A percentile compares a stretch with the other conserved stretches of the same genome.
Evolutionary conservation across 208 protist genomes (phyloP).

Genomic region (Kentomonas sorsogonicus): DNA sequence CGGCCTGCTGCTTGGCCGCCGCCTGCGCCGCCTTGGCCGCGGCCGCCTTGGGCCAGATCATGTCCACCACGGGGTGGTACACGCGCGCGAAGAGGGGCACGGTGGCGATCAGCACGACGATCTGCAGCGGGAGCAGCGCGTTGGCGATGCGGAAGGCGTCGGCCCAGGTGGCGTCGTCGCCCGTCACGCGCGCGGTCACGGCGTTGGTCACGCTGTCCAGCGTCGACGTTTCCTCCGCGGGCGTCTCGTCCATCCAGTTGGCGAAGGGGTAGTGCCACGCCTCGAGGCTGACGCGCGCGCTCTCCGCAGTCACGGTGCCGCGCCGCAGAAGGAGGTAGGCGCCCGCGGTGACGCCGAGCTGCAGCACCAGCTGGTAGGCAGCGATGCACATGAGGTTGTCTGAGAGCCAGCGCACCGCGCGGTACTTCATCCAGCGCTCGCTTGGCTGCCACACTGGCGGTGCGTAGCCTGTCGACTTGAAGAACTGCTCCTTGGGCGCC

Average conservation of each 20-base stretch:
- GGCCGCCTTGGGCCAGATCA: conserved; percentile 1
- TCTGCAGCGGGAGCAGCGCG: conserved; percentile 55
- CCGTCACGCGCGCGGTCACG: conserved; percentile 31
- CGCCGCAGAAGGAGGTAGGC: conserved; percentile 37
- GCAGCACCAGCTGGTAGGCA: conserved; percentile 60
- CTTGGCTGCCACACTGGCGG: conserved; percentile 26
- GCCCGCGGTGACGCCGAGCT: conserved; percentile 34
- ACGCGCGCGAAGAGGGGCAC: conserved; percentile 23
- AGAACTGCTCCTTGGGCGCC: no score
- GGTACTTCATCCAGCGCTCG: conserved; percentile 32
- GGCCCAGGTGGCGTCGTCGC: conserved; percentile 32
- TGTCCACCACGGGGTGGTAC: conserved; percentile 4
- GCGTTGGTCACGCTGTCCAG: conserved; percentile 35
- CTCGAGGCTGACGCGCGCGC: conserved; percentile 24
- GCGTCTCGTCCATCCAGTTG: conserved; percentile 42
- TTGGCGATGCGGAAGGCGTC: conserved; percentile 61
- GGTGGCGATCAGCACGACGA: conserved; percentile 37
- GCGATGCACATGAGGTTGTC: conserved; percentile 53
- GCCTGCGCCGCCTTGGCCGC: neutral
- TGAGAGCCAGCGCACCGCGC: conserved; percentile 37
- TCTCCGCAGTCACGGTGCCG: conserved; percentile 19
- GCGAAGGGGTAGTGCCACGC: conserved; percentile 43
- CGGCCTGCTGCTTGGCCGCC: neutral
- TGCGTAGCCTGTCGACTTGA: neutral
- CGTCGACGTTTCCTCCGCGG: no score